phyloP scores from a whole-genome alignment of 2,329 filamentous ascomycete genomes.

The Ophiosphaerella herpotricha region DNA sequence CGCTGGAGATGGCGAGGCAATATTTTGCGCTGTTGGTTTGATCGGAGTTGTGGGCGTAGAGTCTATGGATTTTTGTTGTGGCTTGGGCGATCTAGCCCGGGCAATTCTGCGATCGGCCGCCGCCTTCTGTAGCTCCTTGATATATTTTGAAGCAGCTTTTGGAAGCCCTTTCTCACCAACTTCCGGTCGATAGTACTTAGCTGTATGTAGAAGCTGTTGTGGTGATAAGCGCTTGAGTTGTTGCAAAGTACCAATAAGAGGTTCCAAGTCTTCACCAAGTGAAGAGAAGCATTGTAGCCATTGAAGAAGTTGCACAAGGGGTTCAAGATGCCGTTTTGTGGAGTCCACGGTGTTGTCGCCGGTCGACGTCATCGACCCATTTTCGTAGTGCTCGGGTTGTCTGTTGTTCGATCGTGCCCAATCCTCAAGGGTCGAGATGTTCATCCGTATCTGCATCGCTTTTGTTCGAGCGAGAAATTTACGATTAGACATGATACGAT shows the following conservation, averaged over 20 bases:
- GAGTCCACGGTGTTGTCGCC: constrained; percentile 88
- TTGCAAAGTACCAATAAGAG: constrained; percentile 83
- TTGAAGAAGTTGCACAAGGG: constrained; percentile 90
- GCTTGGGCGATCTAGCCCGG: constrained; percentile 36
- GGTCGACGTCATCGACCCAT: constrained; percentile 81
- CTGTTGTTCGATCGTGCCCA: constrained; percentile 95
- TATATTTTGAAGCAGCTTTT: constrained; percentile 86
- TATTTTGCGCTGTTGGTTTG: constrained; percentile 27
- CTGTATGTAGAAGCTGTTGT: constrained; percentile 87
- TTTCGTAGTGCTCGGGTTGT: constrained; percentile 92
- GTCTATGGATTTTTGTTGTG: constrained; percentile 41
- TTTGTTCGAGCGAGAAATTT: constrained; percentile 95
- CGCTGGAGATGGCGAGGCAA: constrained; percentile 37
- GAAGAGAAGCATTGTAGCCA: constrained; percentile 99
- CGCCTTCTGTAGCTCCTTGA: constrained; percentile 79
- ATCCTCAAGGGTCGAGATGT: constrained; percentile 91
- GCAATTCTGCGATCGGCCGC: constrained; percentile 55
- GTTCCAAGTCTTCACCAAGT: constrained; percentile 85
- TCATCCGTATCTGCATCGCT: constrained; percentile 99
- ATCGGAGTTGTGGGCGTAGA: constrained; percentile 40
- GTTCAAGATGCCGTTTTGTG: constrained; percentile 80
- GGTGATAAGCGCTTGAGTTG: constrained; percentile 84
- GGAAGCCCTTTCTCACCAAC: constrained; percentile 92
- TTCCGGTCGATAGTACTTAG: constrained; percentile 90
- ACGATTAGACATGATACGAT: constrained; percentile 94